A percentile compares a stretch with the other conserved stretches of the same genome.
phyloP scores from a whole-genome alignment of 139 green algal genomes.

The Chlorella sp. region DNA sequence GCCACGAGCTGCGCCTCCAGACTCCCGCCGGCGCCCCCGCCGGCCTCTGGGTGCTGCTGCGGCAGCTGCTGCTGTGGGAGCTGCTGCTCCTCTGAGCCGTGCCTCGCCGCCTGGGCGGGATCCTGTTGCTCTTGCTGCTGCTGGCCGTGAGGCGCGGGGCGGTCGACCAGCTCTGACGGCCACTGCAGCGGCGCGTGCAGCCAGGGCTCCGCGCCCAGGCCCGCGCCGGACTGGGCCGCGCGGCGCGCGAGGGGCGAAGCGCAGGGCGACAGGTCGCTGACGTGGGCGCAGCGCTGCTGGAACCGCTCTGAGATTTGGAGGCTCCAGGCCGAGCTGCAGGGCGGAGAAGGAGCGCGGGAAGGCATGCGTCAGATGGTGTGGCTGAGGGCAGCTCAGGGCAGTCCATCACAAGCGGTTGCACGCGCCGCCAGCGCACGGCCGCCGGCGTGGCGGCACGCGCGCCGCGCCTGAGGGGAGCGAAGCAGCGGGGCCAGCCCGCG shows the following conservation, averaged over 20 bases:
- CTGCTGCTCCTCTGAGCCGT: too few species aligned
- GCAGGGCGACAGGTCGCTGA: constrained; percentile 5
- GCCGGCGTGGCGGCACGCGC: too few species aligned
- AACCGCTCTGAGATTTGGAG: constrained; percentile 31
- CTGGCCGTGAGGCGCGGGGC: background rate
- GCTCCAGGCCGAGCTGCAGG: constrained; percentile 32
- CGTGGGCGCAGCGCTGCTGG: background rate
- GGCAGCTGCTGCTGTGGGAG: too few species aligned
- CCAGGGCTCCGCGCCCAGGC: background rate
- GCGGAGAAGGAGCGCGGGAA: too few species aligned
- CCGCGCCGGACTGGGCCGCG: background rate
- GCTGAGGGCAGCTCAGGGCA: too few species aligned
- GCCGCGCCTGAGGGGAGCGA: constrained; percentile 34
- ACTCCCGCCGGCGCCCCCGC: too few species aligned
- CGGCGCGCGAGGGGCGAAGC: background rate
- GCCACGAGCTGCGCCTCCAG: too few species aligned
- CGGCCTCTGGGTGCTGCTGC: too few species aligned
- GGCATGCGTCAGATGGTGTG: too few species aligned
- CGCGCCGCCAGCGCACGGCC: too few species aligned
- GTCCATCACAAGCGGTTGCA: too few species aligned
- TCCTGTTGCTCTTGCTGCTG: background rate
- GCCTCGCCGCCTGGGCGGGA: too few species aligned
- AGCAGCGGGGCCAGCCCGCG: constrained; percentile 37
- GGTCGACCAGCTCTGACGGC: background rate
- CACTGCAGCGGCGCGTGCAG: background rate